These are phyloP conservation scores for Geoglossum glabrum DNA, from an alignment of 495 filamentous ascomycete species.

Conservation along the genomic window DNA sequence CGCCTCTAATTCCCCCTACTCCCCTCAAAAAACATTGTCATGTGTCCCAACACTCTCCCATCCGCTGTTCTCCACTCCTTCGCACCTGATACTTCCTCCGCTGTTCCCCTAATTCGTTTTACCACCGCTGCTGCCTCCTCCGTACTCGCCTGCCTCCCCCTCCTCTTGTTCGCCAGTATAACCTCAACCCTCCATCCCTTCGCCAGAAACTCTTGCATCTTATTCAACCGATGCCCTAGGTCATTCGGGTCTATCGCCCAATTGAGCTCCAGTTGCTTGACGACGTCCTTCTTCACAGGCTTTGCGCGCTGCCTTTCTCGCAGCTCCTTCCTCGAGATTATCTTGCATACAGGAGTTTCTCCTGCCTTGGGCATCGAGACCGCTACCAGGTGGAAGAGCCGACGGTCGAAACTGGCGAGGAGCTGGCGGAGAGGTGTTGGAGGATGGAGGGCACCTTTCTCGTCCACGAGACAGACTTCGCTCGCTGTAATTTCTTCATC, in stretches of 20 bases:
- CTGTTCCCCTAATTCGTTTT: constrained; percentile 3
- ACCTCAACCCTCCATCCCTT: constrained; percentile 47
- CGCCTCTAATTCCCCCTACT: background rate
- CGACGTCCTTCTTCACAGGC: constrained; percentile 4
- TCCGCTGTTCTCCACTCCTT: constrained; percentile 3
- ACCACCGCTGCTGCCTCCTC: constrained; percentile 1
- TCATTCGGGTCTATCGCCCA: constrained; percentile 62
- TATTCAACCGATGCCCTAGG: constrained; percentile 35
- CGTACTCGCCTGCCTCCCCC: background rate
- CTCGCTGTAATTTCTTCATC: constrained; percentile 35
- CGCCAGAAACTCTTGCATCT: constrained; percentile 37
- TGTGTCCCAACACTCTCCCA: background rate
- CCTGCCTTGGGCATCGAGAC: constrained; percentile 22
- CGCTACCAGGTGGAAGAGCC: constrained; percentile 34
- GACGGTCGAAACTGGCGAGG: constrained; percentile 27
- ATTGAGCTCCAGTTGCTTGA: constrained; percentile 64
- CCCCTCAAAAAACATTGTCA: constrained; percentile 3
- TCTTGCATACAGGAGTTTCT: constrained; percentile 39
- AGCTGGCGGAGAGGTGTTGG: constrained; percentile 23
- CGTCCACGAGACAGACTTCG: constrained; percentile 33
- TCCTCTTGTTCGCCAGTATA: constrained; percentile 21
- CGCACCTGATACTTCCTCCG: constrained; percentile 6
- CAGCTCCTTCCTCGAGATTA: constrained; percentile 31
- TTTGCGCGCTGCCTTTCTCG: constrained; percentile 22
- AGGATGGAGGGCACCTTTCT: constrained; percentile 26